These are phyloP conservation scores for Infundibulicybe gibba DNA, from an alignment of 768 basidiomycete species.

Conservation along the genomic window DNA sequence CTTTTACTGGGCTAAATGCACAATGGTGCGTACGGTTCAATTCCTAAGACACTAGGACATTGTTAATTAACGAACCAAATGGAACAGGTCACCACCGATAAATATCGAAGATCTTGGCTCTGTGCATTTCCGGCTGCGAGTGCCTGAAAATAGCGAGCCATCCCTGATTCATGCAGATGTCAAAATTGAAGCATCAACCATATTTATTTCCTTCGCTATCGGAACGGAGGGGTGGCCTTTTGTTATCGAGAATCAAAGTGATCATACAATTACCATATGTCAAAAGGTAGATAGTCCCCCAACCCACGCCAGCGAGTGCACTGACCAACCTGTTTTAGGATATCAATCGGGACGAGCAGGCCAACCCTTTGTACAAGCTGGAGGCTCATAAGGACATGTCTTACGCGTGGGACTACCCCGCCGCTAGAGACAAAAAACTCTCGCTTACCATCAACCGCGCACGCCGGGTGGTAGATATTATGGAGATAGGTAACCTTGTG, in stretches of 20 bases:
- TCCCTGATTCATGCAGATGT: conserved; percentile 74
- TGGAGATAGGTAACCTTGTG: conserved; percentile 91
- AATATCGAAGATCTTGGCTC: conserved; percentile 89
- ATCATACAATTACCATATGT: conserved; percentile 59
- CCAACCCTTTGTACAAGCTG: conserved; percentile 35
- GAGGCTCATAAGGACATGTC: conserved; percentile 46
- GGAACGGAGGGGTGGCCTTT: conserved; percentile 86
- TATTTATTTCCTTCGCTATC: conserved; percentile 74
- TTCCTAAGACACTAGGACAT: background rate
- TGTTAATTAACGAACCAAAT: background rate
- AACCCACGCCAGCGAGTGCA: background rate
- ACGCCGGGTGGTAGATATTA: conserved; percentile 75
- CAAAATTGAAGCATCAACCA: conserved; percentile 80
- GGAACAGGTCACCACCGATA: conserved; percentile 82
- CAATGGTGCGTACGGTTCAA: conserved; percentile 56
- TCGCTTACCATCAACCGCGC: conserved; percentile 57
- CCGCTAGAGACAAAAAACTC: conserved; percentile 77
- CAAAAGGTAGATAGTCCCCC: conserved; percentile 57
- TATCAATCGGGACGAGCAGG: conserved; percentile 32
- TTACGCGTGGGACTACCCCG: conserved; percentile 96
- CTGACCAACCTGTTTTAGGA: conserved; percentile 36
- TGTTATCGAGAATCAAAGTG: conserved; percentile 84
- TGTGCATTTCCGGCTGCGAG: conserved; percentile 67
- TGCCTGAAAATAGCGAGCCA: conserved; percentile 29
- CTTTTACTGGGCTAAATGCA: conserved; percentile 81